Evolutionary conservation across 306 rosid species (phyloP), one percentile per base, ranked within the genome.

Genomic region (Cicer judaicum): DNA sequence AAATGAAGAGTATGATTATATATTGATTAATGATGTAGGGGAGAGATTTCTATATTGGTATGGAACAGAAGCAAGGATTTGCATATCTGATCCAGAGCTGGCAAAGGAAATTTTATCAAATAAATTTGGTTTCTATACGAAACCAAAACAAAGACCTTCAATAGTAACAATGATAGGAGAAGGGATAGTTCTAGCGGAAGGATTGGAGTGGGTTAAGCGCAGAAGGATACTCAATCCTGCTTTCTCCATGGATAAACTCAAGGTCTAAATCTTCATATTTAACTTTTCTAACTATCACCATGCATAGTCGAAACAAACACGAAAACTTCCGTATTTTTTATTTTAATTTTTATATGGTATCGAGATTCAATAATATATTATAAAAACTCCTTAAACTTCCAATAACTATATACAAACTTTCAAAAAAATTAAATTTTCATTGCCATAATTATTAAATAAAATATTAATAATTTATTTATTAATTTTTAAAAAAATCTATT

Each of bases 181-280:
- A 0, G 80, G 80, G 14, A 36, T 81, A n/a, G 24, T 46, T 29
- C 9, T 69, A 7, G 1, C 18, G 46, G 46, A 10, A 4, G 84
- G 84, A 43, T 4, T 8, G 10, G 74, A 75, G 0, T 75, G 84
- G 80, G 77, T 10, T 53, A 75, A n/a, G 18, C 84, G 44, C 15
- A 75, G 84, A 75, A 69, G 69, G 61, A 81, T 70, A 15, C 44
- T 81, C 74, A 63, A 61, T 70, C 84, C 84, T 8, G 84, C 84
- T 11, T 81, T 75, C 60, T 41, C 80, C 5, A 44, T 75, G 24
- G 81, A 81, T 64, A 81, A 75, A 64, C 78, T 81, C 4, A 81
- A 81, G 84, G 84, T 75, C 12, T 43, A 6, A 9, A 61, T 14
- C 10, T 43, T 7, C 16, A 1, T 0, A 5, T 14, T 43, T 8